phyloP scores from a whole-genome alignment of 345 rosid genomes.

The Murraya paniculata region DNA sequence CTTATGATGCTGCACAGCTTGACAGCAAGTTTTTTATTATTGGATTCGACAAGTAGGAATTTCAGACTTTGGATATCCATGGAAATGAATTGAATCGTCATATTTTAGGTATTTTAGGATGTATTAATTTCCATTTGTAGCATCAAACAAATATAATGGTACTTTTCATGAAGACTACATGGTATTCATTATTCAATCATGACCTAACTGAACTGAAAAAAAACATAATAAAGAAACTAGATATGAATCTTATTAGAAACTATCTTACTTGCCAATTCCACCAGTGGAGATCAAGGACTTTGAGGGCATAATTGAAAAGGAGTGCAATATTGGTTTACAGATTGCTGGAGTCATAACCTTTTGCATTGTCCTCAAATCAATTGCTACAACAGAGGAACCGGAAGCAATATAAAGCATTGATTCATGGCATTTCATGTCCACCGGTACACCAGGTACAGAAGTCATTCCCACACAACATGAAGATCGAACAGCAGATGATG shows the following conservation, averaged over 20 bases:
- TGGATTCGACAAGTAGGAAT: neutral
- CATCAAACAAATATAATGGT: neutral
- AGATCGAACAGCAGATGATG: constrained; percentile 49
- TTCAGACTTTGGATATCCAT: neutral
- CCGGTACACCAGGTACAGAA: constrained; percentile 42
- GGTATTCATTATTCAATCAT: neutral
- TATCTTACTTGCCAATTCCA: constrained; percentile 49
- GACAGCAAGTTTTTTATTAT: neutral
- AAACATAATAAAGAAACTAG: neutral
- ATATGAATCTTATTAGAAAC: neutral
- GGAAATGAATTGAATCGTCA: neutral
- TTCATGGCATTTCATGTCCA: constrained; percentile 58
- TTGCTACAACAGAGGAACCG: constrained; percentile 45
- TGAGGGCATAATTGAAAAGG: constrained; percentile 48
- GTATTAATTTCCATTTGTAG: neutral
- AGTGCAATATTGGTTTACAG: constrained; percentile 33
- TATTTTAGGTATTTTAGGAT: neutral
- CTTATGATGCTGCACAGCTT: neutral
- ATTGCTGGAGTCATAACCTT: constrained; percentile 41
- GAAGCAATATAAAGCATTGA: constrained; percentile 64
- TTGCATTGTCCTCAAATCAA: constrained; percentile 71
- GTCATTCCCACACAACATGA: constrained; percentile 72
- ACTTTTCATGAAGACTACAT: neutral
- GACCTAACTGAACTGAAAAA: neutral
- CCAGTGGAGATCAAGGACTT: constrained; percentile 55